Evolutionary conservation across 306 rosid species (phyloP).

Genomic region (Ormosia semicastrata): DNA sequence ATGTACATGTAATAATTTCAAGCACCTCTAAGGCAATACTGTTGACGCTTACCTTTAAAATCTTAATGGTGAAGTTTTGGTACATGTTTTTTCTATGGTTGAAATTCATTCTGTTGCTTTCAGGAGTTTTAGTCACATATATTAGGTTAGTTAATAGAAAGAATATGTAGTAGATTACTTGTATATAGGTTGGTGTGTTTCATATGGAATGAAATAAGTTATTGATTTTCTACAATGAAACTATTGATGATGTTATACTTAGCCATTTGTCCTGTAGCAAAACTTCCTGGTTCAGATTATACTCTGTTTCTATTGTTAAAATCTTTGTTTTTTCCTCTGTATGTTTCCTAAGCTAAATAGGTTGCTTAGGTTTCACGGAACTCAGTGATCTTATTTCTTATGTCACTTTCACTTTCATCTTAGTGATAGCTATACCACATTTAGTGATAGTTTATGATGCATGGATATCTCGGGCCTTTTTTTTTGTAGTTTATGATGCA

Average conservation of each 20-base stretch:
- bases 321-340: neutral
- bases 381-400: conserved; percentile 4
- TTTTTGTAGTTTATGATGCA: conserved; percentile 13
- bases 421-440: neutral
- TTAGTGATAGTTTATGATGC: conserved; percentile 12
- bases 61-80: neutral
- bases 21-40: conserved; percentile 1
- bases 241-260: conserved; percentile 14
- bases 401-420: conserved; percentile 6
- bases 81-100: neutral
- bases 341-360: conserved; percentile 9
- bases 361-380: neutral
- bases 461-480: neutral
- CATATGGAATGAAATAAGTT: neutral
- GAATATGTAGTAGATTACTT: neutral
- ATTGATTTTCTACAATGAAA: neutral
- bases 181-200: conserved; percentile 8
- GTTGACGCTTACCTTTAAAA: conserved; percentile 7
- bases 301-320: conserved; percentile 9
- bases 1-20: neutral
- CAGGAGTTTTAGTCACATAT: neutral
- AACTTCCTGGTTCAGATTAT: neutral
- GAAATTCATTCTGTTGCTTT: neutral
- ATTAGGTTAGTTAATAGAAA: neutral
- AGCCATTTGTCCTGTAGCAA: neutral